phyloP scores from a whole-genome alignment of 176 grass and related monocot species.

The Aegilops sharonensis region DNA sequence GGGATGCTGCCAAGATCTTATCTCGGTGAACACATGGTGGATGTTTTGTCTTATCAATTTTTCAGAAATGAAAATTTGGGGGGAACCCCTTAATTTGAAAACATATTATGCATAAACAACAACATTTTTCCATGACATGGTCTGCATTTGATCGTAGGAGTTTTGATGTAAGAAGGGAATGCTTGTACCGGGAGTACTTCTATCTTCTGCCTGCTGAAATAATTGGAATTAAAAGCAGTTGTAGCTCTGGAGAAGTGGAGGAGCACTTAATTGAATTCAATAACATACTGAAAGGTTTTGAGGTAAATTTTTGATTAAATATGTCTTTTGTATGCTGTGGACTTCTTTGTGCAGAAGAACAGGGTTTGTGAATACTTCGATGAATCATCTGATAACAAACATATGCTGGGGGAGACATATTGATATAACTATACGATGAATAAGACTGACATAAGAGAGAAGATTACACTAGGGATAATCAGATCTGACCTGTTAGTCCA shows the following conservation, averaged over 20 bases:
- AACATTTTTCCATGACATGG: background rate
- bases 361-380: background rate
- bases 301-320: slow-evolving; percentile 37
- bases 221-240: slow-evolving; percentile 73
- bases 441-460: background rate
- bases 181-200: slow-evolving; percentile 64
- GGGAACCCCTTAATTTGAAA: no score
- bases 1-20: no score
- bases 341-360: slow-evolving; percentile 14
- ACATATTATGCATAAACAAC: slow-evolving; percentile 7
- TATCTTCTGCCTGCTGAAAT: slow-evolving; percentile 94
- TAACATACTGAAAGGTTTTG: slow-evolving; percentile 71
- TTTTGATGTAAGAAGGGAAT: slow-evolving; percentile 94
- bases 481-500: background rate
- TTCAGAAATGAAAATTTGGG: no score
- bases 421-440: background rate
- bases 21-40: no score
- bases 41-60: no score
- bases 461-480: background rate
- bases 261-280: slow-evolving; percentile 73
- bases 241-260: slow-evolving; percentile 57
- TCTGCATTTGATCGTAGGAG: slow-evolving; percentile 45
- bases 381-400: background rate
- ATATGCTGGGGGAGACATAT: background rate
- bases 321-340: background rate